Conservation (phyloP, 371 early-diverging fungal species). For the Lichtheimia corymbifera region DNA sequence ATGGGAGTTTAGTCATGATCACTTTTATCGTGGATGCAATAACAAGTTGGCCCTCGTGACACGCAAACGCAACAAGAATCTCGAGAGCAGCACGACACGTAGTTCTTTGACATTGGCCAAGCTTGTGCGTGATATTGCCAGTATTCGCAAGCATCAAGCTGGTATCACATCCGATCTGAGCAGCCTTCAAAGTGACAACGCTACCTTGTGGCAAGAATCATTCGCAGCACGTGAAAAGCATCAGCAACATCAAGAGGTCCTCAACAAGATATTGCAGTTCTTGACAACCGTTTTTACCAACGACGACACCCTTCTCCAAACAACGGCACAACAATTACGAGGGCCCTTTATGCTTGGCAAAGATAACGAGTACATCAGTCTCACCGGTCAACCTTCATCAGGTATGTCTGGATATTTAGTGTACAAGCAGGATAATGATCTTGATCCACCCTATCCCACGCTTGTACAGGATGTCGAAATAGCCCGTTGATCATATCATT, state of each 20-base stretch:
- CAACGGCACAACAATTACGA: background rate
- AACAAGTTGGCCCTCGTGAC: constrained; percentile 52
- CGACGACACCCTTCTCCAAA: background rate
- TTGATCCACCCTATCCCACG: no score
- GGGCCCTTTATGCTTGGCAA: constrained; percentile 12
- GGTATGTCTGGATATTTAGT: background rate
- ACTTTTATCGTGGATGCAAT: constrained; percentile 51
- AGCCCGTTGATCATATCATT: no score
- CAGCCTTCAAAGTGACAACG: constrained; percentile 82
- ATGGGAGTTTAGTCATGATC: constrained; percentile 61
- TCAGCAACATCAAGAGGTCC: constrained; percentile 83
- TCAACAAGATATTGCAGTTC: constrained; percentile 86
- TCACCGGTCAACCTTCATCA: background rate
- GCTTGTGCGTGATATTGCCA: constrained; percentile 72
- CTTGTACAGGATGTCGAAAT: no score
- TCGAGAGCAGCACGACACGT: constrained; percentile 33
- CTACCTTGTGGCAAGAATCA: constrained; percentile 84
- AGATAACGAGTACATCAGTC: constrained; percentile 15
- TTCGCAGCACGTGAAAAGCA: constrained; percentile 71
- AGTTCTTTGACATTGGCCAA: constrained; percentile 42
- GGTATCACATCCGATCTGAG: constrained; percentile 80
- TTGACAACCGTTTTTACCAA: constrained; percentile 63
- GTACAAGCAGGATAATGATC: no score
- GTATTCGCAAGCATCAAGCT: constrained; percentile 81
- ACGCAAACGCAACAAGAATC: constrained; percentile 49